These are phyloP conservation scores for Erysiphe pulchra DNA, from an alignment of 2,329 filamentous ascomycete species.

Conservation along the genomic window DNA sequence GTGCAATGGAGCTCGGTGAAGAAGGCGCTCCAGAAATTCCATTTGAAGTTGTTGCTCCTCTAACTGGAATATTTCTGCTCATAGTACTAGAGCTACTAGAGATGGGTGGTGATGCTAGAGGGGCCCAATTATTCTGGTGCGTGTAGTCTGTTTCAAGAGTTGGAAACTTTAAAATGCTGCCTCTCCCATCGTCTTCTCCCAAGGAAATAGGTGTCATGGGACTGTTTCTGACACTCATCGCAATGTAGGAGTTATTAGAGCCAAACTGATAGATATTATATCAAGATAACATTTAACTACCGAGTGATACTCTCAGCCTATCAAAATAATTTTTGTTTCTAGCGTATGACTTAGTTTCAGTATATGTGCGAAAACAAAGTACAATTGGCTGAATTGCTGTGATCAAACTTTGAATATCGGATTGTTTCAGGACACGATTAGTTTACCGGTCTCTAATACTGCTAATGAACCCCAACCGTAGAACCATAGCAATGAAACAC, in stretches of 20 bases:
- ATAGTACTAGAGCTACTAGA: slow-evolving; percentile 31
- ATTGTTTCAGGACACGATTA: no score
- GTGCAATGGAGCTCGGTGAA: slow-evolving; percentile 66
- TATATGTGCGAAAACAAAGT: no score
- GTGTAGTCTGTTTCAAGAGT: slow-evolving; percentile 22
- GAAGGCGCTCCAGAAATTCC: slow-evolving; percentile 41
- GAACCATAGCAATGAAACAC: no score
- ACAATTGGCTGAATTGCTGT: no score
- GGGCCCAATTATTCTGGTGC: slow-evolving; percentile 26
- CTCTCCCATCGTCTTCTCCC: slow-evolving; percentile 54
- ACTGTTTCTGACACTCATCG: slow-evolving; percentile 50
- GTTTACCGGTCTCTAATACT: no score
- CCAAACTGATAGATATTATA: no score
- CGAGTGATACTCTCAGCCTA: no score
- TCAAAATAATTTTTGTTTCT: no score
- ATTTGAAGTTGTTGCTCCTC: slow-evolving; percentile 15
- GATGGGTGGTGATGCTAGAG: slow-evolving; percentile 42
- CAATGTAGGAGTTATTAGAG: slow-evolving; percentile 1
- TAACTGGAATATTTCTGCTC: slow-evolving; percentile 31
- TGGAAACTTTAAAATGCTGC: slow-evolving; percentile 41
- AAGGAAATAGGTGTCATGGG: slow-evolving; percentile 61
- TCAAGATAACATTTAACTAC: no score
- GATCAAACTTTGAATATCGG: no score
- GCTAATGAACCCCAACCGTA: no score
- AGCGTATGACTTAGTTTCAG: no score